Conservation (phyloP, 352 stramenopile genomes). For the Pythium coloratum region DNA sequence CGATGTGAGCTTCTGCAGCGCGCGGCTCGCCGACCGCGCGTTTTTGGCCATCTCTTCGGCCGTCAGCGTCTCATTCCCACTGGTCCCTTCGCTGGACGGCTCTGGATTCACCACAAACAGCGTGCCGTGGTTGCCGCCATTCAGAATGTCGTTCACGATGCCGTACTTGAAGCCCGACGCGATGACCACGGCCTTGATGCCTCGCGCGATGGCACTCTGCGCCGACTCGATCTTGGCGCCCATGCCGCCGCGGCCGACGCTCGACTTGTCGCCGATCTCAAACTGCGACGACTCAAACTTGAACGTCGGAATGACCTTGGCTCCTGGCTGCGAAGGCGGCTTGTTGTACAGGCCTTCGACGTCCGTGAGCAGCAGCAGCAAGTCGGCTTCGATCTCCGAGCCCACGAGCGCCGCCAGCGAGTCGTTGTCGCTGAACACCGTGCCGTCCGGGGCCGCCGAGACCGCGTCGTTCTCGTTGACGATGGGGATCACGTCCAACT, state of each 20-base stretch:
- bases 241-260: slow-evolving; percentile 93
- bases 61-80: slow-evolving; percentile 35
- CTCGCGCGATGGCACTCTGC: slow-evolving; percentile 83
- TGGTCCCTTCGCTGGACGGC: slow-evolving; percentile 15
- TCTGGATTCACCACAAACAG: slow-evolving; percentile 83
- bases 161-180: slow-evolving; percentile 93
- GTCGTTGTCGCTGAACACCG: slow-evolving; percentile 97
- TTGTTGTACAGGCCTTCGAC: slow-evolving; percentile 96
- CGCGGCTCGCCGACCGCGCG: slow-evolving; percentile 80
- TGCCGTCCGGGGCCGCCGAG: slow-evolving; percentile 70
- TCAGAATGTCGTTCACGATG: slow-evolving; percentile 89
- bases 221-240: slow-evolving; percentile 93
- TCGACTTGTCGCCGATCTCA: slow-evolving; percentile 81
- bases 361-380: slow-evolving; percentile 97
- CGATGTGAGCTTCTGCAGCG: slow-evolving; percentile 88
- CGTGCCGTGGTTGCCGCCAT: slow-evolving; percentile 76
- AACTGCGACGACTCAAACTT: slow-evolving; percentile 54
- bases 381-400: slow-evolving; percentile 90
- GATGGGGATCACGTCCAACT: slow-evolving; percentile 97
- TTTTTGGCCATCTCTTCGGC: slow-evolving; percentile 82
- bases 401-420: slow-evolving; percentile 87
- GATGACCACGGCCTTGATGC: slow-evolving; percentile 93
- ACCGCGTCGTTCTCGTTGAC: slow-evolving; percentile 99
- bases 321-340: slow-evolving; percentile 66
- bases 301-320: slow-evolving; percentile 81